These are phyloP conservation scores for Gleditsia sinensis DNA, from an alignment of 306 rosid genomes.

Conservation along the genomic window DNA sequence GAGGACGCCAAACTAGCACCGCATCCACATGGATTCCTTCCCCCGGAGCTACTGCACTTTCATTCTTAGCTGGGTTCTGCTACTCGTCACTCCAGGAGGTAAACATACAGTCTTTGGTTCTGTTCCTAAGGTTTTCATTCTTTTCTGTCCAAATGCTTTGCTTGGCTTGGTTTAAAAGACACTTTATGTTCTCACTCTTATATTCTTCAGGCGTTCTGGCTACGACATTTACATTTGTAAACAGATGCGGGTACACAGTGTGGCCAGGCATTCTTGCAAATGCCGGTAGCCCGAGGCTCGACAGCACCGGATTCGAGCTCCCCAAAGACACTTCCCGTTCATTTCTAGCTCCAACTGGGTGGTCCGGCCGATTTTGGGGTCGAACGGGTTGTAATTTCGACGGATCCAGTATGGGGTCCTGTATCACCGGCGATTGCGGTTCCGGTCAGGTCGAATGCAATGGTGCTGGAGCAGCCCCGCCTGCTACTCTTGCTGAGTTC, in stretches of 20 bases:
- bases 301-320: slow-evolving; percentile 14
- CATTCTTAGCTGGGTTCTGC: not conserved
- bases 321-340: slow-evolving; percentile 7
- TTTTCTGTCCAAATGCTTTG: not conserved
- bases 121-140: not conserved
- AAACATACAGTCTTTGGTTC: not conserved
- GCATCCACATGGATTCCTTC: not conserved
- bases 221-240: not conserved
- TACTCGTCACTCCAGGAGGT: not conserved
- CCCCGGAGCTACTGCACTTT: not conserved
- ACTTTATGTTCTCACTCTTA: not conserved
- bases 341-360: not conserved
- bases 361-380: slow-evolving; percentile 20
- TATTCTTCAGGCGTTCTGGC: not conserved
- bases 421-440: slow-evolving; percentile 79
- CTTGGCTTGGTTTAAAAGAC: not conserved
- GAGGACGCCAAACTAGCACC: no score
- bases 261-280: slow-evolving; percentile 15
- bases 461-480: slow-evolving; percentile 82
- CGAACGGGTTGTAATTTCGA: slow-evolving; percentile 16
- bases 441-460: slow-evolving; percentile 77
- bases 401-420: slow-evolving; percentile 30
- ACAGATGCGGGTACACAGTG: slow-evolving; percentile 4
- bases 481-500: slow-evolving; percentile 83
- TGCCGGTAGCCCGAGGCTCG: not conserved